Conservation (phyloP, 345 rosid genomes). For the Eucalyptus curtisii region DNA sequence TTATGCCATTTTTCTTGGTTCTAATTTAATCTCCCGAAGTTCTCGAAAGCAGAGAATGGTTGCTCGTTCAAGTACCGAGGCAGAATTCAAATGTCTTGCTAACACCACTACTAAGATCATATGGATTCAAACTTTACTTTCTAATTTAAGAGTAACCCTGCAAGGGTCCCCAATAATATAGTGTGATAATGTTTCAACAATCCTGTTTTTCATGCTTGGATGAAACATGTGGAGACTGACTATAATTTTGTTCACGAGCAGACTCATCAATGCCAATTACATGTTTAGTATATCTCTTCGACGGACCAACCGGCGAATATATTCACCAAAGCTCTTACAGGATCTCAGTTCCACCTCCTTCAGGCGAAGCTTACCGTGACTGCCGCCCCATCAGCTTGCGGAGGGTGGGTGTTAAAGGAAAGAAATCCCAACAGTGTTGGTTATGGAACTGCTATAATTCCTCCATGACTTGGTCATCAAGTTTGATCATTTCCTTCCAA, state of each 20-base stretch:
- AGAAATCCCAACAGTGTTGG: too few species aligned
- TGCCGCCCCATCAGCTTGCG: fast-evolving
- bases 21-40: not conserved
- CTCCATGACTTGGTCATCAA: too few species aligned
- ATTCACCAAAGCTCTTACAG: not conserved
- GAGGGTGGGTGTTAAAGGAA: too few species aligned
- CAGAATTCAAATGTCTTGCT: not conserved
- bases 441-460: too few species aligned
- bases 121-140: not conserved
- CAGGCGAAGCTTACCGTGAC: not conserved
- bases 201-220: not conserved
- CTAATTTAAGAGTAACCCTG: not conserved
- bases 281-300: not conserved
- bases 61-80: not conserved
- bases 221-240: not conserved
- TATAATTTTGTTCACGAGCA: not conserved
- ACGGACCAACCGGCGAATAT: not conserved
- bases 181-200: not conserved
- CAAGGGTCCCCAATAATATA: not conserved
- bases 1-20: not conserved
- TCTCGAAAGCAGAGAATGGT: not conserved
- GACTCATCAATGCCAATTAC: not conserved
- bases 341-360: not conserved
- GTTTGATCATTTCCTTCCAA: too few species aligned
- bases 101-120: not conserved